Conservation (phyloP, 116 monocot genomes). For the Papilionanthe hybrid region DNA sequence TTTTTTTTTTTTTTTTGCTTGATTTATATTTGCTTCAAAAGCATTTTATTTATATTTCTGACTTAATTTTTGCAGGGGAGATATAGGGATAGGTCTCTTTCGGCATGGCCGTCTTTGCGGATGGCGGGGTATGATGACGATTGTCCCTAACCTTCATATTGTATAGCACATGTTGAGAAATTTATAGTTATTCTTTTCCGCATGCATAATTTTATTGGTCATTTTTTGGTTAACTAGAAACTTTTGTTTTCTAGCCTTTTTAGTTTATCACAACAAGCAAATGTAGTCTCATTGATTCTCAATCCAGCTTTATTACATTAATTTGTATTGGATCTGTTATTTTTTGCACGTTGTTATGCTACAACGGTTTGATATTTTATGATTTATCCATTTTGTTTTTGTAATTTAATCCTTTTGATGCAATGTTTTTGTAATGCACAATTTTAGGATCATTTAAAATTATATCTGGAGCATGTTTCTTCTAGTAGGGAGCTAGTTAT, state of each 20-base stretch:
- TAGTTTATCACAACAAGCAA: not conserved
- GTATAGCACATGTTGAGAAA: not conserved
- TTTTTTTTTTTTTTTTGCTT: not conserved
- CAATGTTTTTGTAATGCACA: not conserved
- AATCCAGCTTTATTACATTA: not conserved
- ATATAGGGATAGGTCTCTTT: conserved; percentile 1
- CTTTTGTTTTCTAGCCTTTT: not conserved
- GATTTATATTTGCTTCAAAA: not conserved
- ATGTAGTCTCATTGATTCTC: not conserved
- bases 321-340: not conserved
- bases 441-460: not conserved
- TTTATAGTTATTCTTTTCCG: not conserved
- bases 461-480: not conserved
- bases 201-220: not conserved
- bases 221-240: not conserved
- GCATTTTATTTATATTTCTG: not conserved
- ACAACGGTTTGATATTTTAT: not conserved
- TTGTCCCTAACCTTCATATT: not conserved
- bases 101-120: conserved; percentile 9
- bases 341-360: not conserved
- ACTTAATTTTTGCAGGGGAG: conserved; percentile 5
- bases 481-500: not conserved
- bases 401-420: not conserved
- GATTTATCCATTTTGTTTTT: not conserved
- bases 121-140: conserved; percentile 11